phyloP scores from a whole-genome alignment of 176 grass and related monocot genomes.

The Hordeum marinum region DNA sequence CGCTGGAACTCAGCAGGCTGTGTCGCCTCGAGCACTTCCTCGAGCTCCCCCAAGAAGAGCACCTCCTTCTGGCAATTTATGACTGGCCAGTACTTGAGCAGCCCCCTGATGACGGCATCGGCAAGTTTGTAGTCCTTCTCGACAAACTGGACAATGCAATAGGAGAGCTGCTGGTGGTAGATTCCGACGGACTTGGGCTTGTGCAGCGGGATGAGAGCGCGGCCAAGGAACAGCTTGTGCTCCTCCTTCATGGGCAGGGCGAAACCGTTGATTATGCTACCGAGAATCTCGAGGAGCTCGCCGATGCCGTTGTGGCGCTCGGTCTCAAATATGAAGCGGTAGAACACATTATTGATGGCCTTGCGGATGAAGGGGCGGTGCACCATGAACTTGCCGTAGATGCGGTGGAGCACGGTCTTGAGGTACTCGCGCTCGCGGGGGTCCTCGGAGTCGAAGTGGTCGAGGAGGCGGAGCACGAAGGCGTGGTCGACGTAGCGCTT shows the following conservation, averaged over 20 bases:
- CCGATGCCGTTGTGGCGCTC: constrained; percentile 74
- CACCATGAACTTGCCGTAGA: constrained; percentile 94
- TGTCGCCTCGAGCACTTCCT: constrained; percentile 83
- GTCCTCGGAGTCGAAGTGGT: constrained; percentile 81
- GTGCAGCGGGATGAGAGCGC: constrained; percentile 71
- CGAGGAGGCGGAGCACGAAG: constrained; percentile 69
- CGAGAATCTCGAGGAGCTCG: constrained; percentile 80
- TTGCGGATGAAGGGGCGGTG: constrained; percentile 85
- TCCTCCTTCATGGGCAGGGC: constrained; percentile 94
- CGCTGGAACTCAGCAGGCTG: constrained; percentile 75
- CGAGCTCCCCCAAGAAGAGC: constrained; percentile 72
- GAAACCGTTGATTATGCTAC: constrained; percentile 93
- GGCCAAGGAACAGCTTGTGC: constrained; percentile 78
- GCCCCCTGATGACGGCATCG: constrained; percentile 67
- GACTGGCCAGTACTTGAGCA: constrained; percentile 88
- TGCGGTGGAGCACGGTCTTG: constrained; percentile 83
- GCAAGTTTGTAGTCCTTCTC: constrained; percentile 96
- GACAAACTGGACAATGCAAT: constrained; percentile 84
- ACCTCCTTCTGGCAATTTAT: constrained; percentile 97
- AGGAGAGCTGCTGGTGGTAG: constrained; percentile 84
- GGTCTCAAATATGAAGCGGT: constrained; percentile 87
- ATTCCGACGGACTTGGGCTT: constrained; percentile 77
- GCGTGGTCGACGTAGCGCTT: constrained; percentile 86
- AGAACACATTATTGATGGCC: constrained; percentile 88
- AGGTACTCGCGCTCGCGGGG: constrained; percentile 84